Conservation (phyloP, 2,329 filamentous ascomycete species). For the Botrytis fragariae region DNA sequence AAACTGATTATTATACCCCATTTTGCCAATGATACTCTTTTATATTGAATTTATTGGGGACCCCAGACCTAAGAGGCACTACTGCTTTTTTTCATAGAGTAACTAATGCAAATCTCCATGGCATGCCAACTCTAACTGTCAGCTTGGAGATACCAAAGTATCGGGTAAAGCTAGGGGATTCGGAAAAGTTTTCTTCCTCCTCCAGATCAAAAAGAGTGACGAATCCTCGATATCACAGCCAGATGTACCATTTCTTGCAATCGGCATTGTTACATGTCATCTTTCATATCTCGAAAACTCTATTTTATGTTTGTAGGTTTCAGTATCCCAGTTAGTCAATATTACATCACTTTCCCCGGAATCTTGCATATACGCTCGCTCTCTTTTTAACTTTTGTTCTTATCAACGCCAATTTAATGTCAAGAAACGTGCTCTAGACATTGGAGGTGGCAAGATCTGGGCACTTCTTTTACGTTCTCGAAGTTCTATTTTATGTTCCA, state of each 20-base stretch:
- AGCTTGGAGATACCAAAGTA: not conserved
- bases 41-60: constrained; percentile 2
- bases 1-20: not conserved
- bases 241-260: not conserved
- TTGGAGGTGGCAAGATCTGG: constrained; percentile 4
- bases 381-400: not conserved
- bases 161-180: constrained; percentile 1
- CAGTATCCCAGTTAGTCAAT: not conserved
- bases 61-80: constrained; percentile 13
- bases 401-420: not conserved
- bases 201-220: not conserved
- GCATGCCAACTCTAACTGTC: not conserved
- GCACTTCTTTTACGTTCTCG: not conserved
- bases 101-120: not conserved
- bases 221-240: not conserved
- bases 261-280: not conserved
- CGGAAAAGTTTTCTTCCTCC: constrained; percentile 5
- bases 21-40: not conserved
- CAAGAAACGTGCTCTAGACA: not conserved
- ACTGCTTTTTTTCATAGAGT: not conserved
- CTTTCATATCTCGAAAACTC: not conserved
- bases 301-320: constrained; percentile 3
- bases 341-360: constrained; percentile 9
- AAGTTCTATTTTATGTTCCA: not conserved
- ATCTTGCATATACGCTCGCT: not conserved